These are phyloP conservation scores for Cutaneotrichosporon curvatum DNA, from an alignment of 1,284 basidiomycete genomes.

Conservation along the genomic window DNA sequence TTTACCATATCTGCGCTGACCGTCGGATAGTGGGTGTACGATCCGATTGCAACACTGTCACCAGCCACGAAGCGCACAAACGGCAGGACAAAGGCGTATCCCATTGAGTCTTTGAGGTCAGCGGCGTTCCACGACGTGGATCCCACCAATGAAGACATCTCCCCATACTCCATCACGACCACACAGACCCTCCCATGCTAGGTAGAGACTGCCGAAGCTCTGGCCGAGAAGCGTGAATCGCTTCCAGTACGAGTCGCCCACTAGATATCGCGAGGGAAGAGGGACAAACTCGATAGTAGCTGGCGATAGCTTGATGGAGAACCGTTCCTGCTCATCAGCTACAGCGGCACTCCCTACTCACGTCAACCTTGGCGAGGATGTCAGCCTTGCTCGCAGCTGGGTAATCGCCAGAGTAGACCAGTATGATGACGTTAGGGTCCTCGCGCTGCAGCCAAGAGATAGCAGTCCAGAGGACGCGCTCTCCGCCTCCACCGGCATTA, in stretches of 20 bases:
- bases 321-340: slow-evolving; percentile 56
- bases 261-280: slow-evolving; percentile 60
- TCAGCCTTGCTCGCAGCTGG: slow-evolving; percentile 66
- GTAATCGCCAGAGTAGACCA: slow-evolving; percentile 85
- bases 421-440: slow-evolving; percentile 63
- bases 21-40: slow-evolving; percentile 94
- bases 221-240: slow-evolving; percentile 87
- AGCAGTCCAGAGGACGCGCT: slow-evolving; percentile 92
- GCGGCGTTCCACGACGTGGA: background rate
- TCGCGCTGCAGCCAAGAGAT: slow-evolving; percentile 68
- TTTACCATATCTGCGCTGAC: slow-evolving; percentile 91
- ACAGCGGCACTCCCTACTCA: slow-evolving; percentile 38
- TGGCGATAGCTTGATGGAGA: slow-evolving; percentile 68
- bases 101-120: slow-evolving; percentile 81
- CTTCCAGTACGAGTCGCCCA: slow-evolving; percentile 79
- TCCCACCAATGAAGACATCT: slow-evolving; percentile 80
- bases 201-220: slow-evolving; percentile 73
- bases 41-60: slow-evolving; percentile 63
- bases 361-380: slow-evolving; percentile 77
- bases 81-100: slow-evolving; percentile 89
- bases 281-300: slow-evolving; percentile 68
- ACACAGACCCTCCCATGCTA: slow-evolving; percentile 63
- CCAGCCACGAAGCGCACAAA: slow-evolving; percentile 57
- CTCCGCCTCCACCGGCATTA: slow-evolving; percentile 95
- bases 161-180: slow-evolving; percentile 42